phyloP scores from a whole-genome alignment of 192 early-diverging fungal species.

The Coemansia biformis region DNA sequence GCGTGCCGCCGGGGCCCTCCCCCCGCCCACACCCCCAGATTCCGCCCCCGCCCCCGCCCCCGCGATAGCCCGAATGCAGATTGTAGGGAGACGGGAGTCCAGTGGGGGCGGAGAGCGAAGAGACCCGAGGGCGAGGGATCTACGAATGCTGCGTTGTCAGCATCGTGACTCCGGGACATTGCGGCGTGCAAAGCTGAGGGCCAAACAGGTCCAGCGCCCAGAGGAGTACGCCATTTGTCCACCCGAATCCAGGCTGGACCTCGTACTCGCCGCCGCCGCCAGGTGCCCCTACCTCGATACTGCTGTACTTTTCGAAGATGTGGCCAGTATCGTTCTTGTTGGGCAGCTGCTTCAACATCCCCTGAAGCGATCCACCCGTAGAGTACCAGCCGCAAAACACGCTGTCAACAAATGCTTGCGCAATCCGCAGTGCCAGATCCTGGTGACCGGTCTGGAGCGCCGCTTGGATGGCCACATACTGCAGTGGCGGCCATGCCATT shows the following conservation, averaged over 20 bases:
- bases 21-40: too few relatives aligned
- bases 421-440: slow-evolving; percentile 26
- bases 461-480: slow-evolving; percentile 54
- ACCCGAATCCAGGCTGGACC: slow-evolving; percentile 69
- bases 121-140: too few relatives aligned
- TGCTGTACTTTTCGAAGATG: slow-evolving; percentile 74
- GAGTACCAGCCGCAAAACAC: slow-evolving; percentile 66
- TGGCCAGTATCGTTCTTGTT: slow-evolving; percentile 54
- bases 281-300: slow-evolving; percentile 36
- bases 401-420: slow-evolving; percentile 52
- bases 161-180: slow-evolving; percentile 13
- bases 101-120: too few relatives aligned
- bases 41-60: too few relatives aligned
- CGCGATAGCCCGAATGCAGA: too few relatives aligned
- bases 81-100: too few relatives aligned
- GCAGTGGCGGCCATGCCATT: slow-evolving; percentile 64
- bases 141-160: background rate
- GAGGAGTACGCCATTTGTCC: slow-evolving; percentile 70
- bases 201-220: slow-evolving; percentile 57
- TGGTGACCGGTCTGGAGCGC: slow-evolving; percentile 23
- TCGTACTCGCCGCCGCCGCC: slow-evolving; percentile 66
- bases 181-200: slow-evolving; percentile 12
- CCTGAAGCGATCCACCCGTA: slow-evolving; percentile 59
- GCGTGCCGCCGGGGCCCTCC: too few relatives aligned
- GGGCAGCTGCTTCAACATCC: slow-evolving; percentile 36